Conservation (phyloP, 1,284 basidiomycete genomes). For the Cutaneotrichosporon cyanovorans region DNA sequence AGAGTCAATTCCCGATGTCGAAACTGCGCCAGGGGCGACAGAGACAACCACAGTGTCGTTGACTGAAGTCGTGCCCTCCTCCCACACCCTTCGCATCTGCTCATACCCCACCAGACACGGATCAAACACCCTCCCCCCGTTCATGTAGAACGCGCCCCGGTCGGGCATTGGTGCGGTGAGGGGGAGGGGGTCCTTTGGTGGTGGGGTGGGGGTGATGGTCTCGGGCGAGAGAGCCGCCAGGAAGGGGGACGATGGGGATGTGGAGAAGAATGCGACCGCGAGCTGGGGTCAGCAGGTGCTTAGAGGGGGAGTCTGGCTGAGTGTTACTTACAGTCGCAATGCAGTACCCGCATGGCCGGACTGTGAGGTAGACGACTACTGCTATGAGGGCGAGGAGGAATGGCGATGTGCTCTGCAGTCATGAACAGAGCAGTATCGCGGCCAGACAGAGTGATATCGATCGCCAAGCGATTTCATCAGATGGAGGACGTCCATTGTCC, state of each 20-base stretch:
- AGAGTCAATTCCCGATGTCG: no score
- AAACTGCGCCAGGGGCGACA: no score
- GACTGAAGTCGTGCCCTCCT: slow-evolving; percentile 1
- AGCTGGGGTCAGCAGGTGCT: slow-evolving; percentile 17
- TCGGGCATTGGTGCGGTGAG: slow-evolving; percentile 19
- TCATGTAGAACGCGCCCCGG: slow-evolving; percentile 27
- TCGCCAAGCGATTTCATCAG: no score
- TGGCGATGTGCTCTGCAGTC: slow-evolving; percentile 25
- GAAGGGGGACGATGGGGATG: slow-evolving; percentile 37
- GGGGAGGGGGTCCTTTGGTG: slow-evolving; percentile 5
- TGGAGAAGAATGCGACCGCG: slow-evolving; percentile 32
- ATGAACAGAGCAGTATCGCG: neutral
- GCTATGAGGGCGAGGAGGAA: slow-evolving; percentile 24
- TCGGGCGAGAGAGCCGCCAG: slow-evolving; percentile 13
- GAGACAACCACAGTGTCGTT: no score
- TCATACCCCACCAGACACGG: slow-evolving; percentile 29
- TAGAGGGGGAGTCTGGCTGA: neutral
- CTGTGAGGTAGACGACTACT: slow-evolving; percentile 21
- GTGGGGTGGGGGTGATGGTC: neutral
- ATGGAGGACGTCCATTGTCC: no score
- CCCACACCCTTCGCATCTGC: slow-evolving; percentile 16
- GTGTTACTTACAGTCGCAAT: slow-evolving; percentile 25
- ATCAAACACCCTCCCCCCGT: slow-evolving; percentile 29
- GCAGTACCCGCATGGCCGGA: slow-evolving; percentile 35
- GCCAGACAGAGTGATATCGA: no score